Evolutionary conservation across 2,329 filamentous ascomycete species (phyloP), one percentile per base, ranked within the genome.

Genomic region (Aspergillus thermomutatus): DNA sequence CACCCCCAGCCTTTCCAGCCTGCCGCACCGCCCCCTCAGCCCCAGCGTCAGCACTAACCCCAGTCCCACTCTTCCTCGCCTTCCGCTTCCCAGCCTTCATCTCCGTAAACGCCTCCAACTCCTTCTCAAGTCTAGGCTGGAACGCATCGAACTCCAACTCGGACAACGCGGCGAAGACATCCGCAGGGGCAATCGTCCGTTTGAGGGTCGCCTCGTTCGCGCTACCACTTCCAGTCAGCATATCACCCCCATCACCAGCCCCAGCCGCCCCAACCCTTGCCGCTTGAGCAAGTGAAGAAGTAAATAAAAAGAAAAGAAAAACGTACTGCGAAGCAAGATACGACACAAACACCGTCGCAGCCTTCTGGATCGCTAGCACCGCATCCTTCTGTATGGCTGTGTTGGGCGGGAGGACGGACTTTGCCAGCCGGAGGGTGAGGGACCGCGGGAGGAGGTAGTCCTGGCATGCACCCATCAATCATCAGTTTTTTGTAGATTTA

Each of bases 301-400:
- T 9, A 17, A 23, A 23, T 50, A 19, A 31, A 25, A 27, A 46
- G 11, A 8, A 53, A 14, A 41, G 23, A 27, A 19, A 14, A 14
- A 69, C 81, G 58, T 77, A 86, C 83, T 81, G 79, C 55, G 81
- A 80, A 56, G 83, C 82, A 49, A 87, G 73, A 68, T 87, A 87
- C 58, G 83, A 87, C 19, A 88, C 82, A 70, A 88, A 88, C 3
- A 88, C 85, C 3, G 85, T 87, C 27, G 85, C 85, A 59, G 83
- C 83, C 67, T 87, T 87, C 51, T 84, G 83, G 59, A 88, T 81
- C 7, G 85, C 85, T 17, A 86, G 73, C 3, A 87, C 73, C 10
- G 85, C 85, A 73, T 88, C 85, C 72, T 86, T 87, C 64, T 86
- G 83, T 43, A 88, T 84, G 49, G 83, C 81, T 17, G 85, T 87